These are phyloP conservation scores for Schrenkiella parvula DNA, from an alignment of 345 rosid species.

Conservation along the genomic window DNA sequence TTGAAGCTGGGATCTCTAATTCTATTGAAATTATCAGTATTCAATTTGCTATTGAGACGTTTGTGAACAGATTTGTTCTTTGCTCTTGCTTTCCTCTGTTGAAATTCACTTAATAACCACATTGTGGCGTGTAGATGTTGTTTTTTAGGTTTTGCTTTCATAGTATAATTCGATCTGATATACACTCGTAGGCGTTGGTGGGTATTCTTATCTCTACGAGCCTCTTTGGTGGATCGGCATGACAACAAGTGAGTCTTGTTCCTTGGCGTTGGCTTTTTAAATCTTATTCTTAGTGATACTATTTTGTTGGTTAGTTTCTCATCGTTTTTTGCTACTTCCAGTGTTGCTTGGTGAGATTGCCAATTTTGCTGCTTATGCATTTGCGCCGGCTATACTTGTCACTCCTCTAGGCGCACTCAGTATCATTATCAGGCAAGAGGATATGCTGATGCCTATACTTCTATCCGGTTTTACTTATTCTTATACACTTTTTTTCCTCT, in stretches of 20 bases:
- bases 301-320: neutral
- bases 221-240: constrained; percentile 99
- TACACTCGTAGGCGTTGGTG: constrained; percentile 74
- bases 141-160: neutral
- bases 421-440: constrained; percentile 74
- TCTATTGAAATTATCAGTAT: neutral
- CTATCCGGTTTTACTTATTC: neutral
- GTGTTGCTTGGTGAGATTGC: constrained; percentile 98
- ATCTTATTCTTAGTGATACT: neutral
- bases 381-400: constrained; percentile 95
- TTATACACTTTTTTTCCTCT: neutral
- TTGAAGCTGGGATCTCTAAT: neutral
- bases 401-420: constrained; percentile 98
- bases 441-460: neutral
- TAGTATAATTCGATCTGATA: neutral
- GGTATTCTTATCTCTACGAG: constrained; percentile 88
- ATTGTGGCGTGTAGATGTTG: constrained; percentile 3
- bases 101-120: neutral
- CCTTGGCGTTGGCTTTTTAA: neutral
- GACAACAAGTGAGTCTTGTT: constrained; percentile 78
- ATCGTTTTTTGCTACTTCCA: constrained; percentile 22
- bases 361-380: constrained; percentile 96
- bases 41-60: neutral
- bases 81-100: neutral
- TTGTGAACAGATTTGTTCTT: neutral